Evolutionary conservation across 305 asterid genomes (phyloP), one percentile per base, ranked within the genome.

Genomic region (Fraxinus baroniana): DNA sequence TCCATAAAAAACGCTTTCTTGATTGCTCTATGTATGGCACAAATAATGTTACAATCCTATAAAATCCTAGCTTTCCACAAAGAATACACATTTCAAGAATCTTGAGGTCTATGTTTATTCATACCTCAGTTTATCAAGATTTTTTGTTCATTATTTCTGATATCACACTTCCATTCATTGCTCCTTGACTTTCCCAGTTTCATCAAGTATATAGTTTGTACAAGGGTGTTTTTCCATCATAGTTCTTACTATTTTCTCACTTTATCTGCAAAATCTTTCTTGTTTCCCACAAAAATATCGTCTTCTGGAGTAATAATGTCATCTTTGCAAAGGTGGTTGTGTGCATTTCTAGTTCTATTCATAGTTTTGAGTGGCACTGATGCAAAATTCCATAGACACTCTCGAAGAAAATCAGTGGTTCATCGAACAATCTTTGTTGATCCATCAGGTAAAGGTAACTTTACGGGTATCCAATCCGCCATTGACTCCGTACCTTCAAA

Each of bases 401-500:
- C 3, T 10, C 70, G 36, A 8, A 72, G 68, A 49, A 76, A 13
- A 52, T 52, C 66, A 22, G 37, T 15, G 17, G 26, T 4, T 30
- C 79, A 76, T 49, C 66, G 72, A 15, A 87, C 88, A 30, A 79
- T 94, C 26, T 30, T 7, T 46, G 97, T 94, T n/a, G 91, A 91
- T 88, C 86, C 39, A 39, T 82, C 90, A 9, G 93, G 94, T 0
- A 33, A 41, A n/a, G 93, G 91, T 57, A 62, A 89, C 60, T 89
- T 87, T 87, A 70, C 72, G 4, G 87, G 83, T 7, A 92, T 94
- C 78, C 94, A 93, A 88, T 80, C 88, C 3, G 98, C 98, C 0
- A 87, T 94, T 78, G 80, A 93, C 78, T 77, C 78, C 15, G 83
- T 93, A 22, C 97, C 95, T 57, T 33, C 86, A 1, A 22, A 83